Percentiles rank a stretch among this genome's conserved stretches.
Conservation (phyloP, 352 stramenopile genomes). For the Globisporangium takayamanum region DNA sequence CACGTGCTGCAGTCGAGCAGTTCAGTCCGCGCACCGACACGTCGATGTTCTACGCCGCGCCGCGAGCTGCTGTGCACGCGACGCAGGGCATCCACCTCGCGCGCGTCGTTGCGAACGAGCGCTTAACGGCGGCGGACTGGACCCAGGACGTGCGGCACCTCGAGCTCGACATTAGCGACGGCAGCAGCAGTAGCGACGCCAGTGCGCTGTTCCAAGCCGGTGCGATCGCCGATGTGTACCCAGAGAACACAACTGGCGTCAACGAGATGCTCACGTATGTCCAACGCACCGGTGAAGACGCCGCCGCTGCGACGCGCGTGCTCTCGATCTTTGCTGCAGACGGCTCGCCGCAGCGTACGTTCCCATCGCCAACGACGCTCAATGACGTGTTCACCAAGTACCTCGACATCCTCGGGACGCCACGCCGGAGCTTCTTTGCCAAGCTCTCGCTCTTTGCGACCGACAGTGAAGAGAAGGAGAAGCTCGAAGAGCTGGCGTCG, state of each 20-base stretch:
- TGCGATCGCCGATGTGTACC: conserved; percentile 73
- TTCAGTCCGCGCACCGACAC: conserved; percentile 22
- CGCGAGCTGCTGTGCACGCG: conserved; percentile 28
- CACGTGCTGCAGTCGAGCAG: conserved; percentile 4
- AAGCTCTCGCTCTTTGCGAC: conserved; percentile 73
- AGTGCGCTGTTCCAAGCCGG: conserved; percentile 40
- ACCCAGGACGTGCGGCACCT: conserved; percentile 79
- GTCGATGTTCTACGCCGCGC: conserved; percentile 60
- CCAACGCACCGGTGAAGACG: background rate
- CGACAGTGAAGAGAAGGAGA: conserved; percentile 88
- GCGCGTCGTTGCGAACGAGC: conserved; percentile 50
- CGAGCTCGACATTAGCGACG: conserved; percentile 44
- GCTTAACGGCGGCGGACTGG: conserved; percentile 65
- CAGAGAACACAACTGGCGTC: conserved; percentile 67
- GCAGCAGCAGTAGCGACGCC: background rate
- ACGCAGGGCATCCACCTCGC: conserved; percentile 45
- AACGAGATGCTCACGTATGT: conserved; percentile 63
- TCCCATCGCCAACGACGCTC: conserved; percentile 49
- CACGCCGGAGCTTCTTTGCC: conserved; percentile 85
- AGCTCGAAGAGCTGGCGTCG: conserved; percentile 86
- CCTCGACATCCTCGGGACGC: conserved; percentile 83
- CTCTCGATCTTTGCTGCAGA: conserved; percentile 49
- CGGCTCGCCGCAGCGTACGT: conserved; percentile 33
- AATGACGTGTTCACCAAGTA: conserved; percentile 76
- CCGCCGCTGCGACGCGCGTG: conserved; percentile 17